Evolutionary conservation across 352 stramenopile genomes (phyloP).

Genomic region (Phytophthora palmivora): DNA sequence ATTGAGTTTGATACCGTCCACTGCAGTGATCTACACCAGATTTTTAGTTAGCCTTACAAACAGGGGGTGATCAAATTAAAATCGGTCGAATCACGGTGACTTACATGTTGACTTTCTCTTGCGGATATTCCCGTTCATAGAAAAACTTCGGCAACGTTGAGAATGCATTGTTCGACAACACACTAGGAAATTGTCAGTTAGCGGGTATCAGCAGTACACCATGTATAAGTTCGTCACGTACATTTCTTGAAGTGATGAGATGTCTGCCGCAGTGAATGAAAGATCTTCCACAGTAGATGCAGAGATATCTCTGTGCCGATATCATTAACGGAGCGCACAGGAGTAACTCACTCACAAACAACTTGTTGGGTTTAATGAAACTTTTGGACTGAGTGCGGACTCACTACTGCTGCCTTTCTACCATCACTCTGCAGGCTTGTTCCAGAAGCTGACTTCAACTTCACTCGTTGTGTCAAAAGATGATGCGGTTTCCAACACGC

Average conservation of each 20-base stretch:
- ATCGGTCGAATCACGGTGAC: background rate
- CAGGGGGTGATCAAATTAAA: background rate
- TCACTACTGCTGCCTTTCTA: too few relatives aligned
- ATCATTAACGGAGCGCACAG: too few relatives aligned
- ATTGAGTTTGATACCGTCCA: background rate
- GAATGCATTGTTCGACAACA: conserved; percentile 1
- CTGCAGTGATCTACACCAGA: background rate
- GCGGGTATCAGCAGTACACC: too few relatives aligned
- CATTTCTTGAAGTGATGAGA: conserved; percentile 1
- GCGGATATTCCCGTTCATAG: conserved; percentile 4
- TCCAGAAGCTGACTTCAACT: too few relatives aligned
- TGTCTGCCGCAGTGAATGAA: background rate
- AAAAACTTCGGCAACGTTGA: conserved; percentile 3
- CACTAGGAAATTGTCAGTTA: background rate
- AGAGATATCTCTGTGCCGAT: conserved; percentile 4
- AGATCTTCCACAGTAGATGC: background rate
- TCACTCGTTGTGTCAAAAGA: too few relatives aligned
- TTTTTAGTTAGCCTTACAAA: too few relatives aligned
- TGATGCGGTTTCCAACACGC: too few relatives aligned
- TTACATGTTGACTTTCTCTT: conserved; percentile 5
- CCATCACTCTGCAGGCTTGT: too few relatives aligned
- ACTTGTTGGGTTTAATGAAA: too few relatives aligned
- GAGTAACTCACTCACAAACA: too few relatives aligned
- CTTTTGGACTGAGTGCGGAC: too few relatives aligned
- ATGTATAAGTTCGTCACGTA: background rate